These are phyloP conservation scores for Biancaea sappan DNA, from an alignment of 306 rosid genomes.

Conservation along the genomic window DNA sequence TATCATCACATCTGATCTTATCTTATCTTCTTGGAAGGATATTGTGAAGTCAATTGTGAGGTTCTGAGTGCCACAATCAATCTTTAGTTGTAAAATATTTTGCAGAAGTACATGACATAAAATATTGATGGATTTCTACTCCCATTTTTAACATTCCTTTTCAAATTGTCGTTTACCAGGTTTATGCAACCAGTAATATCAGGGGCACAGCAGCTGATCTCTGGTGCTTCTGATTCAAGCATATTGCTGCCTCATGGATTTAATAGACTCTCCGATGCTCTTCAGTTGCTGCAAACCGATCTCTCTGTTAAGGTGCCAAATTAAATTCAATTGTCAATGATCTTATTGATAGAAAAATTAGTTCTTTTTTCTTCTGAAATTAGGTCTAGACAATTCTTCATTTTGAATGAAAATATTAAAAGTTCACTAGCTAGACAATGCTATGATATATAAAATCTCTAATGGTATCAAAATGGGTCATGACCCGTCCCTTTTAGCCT, in stretches of 20 bases:
- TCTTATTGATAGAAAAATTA: neutral
- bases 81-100: neutral
- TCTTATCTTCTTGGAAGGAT: neutral
- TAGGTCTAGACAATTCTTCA: neutral
- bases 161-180: conserved; percentile 42
- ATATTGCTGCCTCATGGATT: conserved; percentile 47
- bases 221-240: conserved; percentile 41
- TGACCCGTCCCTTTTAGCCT: no score
- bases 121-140: neutral
- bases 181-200: conserved; percentile 46
- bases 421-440: neutral
- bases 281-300: conserved; percentile 58
- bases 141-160: conserved; percentile 19
- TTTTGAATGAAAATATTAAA: neutral
- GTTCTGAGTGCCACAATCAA: neutral
- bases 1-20: no score
- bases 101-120: neutral
- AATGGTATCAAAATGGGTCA: no score
- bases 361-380: neutral
- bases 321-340: neutral
- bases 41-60: neutral
- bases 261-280: conserved; percentile 47
- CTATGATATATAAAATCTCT: neutral
- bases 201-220: conserved; percentile 43
- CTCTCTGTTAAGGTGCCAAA: conserved; percentile 56